Conservation (phyloP, 2,329 filamentous ascomycete species). For the Lomentospora prolificans region DNA sequence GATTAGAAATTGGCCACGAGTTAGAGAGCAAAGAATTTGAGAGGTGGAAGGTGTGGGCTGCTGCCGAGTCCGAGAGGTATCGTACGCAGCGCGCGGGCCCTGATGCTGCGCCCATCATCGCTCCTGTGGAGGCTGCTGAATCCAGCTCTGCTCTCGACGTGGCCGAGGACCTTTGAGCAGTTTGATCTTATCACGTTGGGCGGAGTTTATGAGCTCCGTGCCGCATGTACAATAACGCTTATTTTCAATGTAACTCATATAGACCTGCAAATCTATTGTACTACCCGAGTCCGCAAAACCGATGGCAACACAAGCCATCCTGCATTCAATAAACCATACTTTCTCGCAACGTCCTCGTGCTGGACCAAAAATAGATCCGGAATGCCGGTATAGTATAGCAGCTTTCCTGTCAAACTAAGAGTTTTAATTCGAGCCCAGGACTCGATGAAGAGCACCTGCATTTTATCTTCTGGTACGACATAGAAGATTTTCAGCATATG, state of each 20-base stretch:
- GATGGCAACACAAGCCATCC: slow-evolving; percentile 6
- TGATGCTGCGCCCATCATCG: slow-evolving; percentile 17
- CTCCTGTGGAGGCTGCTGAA: slow-evolving; percentile 14
- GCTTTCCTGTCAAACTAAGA: slow-evolving; percentile 73
- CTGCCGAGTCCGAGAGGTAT: slow-evolving; percentile 31
- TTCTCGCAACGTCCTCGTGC: slow-evolving; percentile 54
- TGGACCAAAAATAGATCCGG: slow-evolving; percentile 78
- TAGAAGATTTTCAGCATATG: slow-evolving; percentile 36
- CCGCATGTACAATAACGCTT: slow-evolving; percentile 6
- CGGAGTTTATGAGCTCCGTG: neutral
- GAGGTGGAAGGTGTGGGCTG: slow-evolving; percentile 75
- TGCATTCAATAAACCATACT: slow-evolving; percentile 26
- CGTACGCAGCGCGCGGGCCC: slow-evolving; percentile 29
- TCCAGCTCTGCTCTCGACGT: neutral
- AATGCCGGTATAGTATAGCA: slow-evolving; percentile 54
- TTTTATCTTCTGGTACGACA: slow-evolving; percentile 38
- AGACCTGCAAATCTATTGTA: slow-evolving; percentile 5
- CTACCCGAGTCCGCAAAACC: neutral
- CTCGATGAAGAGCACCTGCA: slow-evolving; percentile 79
- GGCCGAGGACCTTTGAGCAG: neutral
- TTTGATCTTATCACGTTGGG: neutral
- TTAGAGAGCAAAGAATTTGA: slow-evolving; percentile 75
- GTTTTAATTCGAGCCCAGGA: slow-evolving; percentile 80
- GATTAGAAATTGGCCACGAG: slow-evolving; percentile 67
- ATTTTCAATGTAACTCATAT: slow-evolving; percentile 4